These are phyloP conservation scores for Rhodotorula sp. DNA, from an alignment of 1,284 basidiomycete species.

Conservation along the genomic window DNA sequence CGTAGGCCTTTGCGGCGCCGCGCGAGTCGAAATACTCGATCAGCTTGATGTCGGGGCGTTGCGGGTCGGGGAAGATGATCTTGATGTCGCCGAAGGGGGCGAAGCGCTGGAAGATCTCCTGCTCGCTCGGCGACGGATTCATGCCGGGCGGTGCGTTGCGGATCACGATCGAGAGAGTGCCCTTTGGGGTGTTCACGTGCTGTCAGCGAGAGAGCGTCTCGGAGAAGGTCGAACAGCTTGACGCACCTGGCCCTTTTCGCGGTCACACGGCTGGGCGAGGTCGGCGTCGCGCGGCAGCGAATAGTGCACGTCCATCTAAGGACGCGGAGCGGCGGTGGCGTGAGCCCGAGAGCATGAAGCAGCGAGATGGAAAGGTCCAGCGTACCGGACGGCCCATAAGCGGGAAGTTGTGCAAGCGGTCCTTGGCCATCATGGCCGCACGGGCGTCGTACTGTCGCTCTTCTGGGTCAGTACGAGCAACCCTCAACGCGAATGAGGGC, in stretches of 20 bases:
- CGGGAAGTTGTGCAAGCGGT: slow-evolving; percentile 79
- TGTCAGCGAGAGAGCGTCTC: slow-evolving; percentile 42
- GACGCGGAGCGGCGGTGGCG: slow-evolving; percentile 5
- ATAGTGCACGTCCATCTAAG: slow-evolving; percentile 95
- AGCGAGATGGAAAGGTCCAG: not conserved
- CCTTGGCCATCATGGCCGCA: slow-evolving; percentile 84
- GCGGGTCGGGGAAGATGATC: slow-evolving; percentile 56
- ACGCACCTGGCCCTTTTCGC: slow-evolving; percentile 82
- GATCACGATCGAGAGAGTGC: slow-evolving; percentile 76
- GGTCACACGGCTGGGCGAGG: slow-evolving; percentile 65
- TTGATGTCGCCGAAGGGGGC: slow-evolving; percentile 89
- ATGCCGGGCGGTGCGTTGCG: slow-evolving; percentile 60
- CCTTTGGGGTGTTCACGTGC: slow-evolving; percentile 62
- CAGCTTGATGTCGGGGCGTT: slow-evolving; percentile 63
- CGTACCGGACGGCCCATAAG: slow-evolving; percentile 65
- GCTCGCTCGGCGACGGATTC: slow-evolving; percentile 67
- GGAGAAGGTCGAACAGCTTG: not conserved
- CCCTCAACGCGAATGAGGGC: not conserved
- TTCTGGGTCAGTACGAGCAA: not conserved
- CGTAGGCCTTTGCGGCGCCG: slow-evolving; percentile 70
- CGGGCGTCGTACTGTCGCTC: slow-evolving; percentile 76
- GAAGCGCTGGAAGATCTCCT: slow-evolving; percentile 78
- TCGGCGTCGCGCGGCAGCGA: slow-evolving; percentile 85
- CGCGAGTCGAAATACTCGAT: slow-evolving; percentile 88
- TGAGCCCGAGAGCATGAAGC: too few relatives aligned